Percentiles rank a stretch among this genome's conserved stretches.
Conservation (phyloP, 805 yeast species). For the Cyberlindnera xylosilytica region DNA sequence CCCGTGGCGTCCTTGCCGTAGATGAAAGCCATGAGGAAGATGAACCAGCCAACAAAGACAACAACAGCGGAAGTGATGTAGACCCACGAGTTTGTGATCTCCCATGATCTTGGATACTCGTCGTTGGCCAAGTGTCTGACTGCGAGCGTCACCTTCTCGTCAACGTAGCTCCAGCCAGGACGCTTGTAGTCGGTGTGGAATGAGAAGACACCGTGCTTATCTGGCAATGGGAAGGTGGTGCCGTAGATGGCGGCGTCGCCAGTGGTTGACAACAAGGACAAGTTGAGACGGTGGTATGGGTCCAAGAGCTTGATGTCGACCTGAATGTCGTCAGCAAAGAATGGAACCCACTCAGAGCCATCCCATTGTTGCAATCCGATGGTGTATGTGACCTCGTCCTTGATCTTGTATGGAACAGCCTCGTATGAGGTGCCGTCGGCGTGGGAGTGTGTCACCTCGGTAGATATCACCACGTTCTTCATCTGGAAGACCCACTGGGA, state of each 20-base stretch:
- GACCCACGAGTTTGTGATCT: conserved; percentile 90
- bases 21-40: conserved; percentile 65
- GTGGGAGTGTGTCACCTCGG: conserved; percentile 52
- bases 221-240: conserved; percentile 70
- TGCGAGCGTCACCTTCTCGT: conserved; percentile 67
- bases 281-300: conserved; percentile 83
- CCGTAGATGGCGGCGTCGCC: conserved; percentile 43
- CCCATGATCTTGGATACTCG: conserved; percentile 91
- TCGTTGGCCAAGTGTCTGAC: conserved; percentile 94
- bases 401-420: conserved; percentile 60
- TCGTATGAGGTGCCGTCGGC: conserved; percentile 40
- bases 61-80: conserved; percentile 68
- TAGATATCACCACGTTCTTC: conserved; percentile 57
- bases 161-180: conserved; percentile 65
- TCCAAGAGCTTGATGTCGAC: conserved; percentile 87
- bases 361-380: conserved; percentile 47
- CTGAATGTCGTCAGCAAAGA: conserved; percentile 61
- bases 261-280: conserved; percentile 39
- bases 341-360: conserved; percentile 70
- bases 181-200: conserved; percentile 76
- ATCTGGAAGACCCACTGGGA: conserved; percentile 74
- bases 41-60: conserved; percentile 74
- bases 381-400: conserved; percentile 61
- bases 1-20: conserved; percentile 20
- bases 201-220: conserved; percentile 96